Conservation (phyloP, 345 rosid genomes). For the Lumnitzera littorea region DNA sequence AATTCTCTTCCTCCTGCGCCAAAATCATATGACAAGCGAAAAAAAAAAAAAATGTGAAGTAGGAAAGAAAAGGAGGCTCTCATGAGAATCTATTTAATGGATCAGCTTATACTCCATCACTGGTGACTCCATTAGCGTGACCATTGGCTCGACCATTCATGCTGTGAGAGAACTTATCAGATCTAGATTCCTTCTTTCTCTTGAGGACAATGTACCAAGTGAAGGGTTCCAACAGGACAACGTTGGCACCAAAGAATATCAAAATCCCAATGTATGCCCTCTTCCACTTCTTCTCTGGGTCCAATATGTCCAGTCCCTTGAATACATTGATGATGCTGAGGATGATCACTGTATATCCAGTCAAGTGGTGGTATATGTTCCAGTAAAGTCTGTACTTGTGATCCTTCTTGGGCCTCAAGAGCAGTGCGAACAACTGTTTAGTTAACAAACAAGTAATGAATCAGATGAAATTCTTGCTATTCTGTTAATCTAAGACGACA, state of each 20-base stretch:
- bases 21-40: too few relatives aligned
- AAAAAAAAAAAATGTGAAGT: background rate
- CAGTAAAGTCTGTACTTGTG: constrained; percentile 23
- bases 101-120: background rate
- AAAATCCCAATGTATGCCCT: constrained; percentile 9
- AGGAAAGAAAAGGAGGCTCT: background rate
- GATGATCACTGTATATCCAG: constrained; percentile 19
- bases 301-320: constrained; percentile 19
- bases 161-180: constrained; percentile 4
- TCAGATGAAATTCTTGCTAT: background rate
- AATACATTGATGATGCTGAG: constrained; percentile 24
- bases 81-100: background rate
- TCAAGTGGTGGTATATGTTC: constrained; percentile 19
- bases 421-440: constrained; percentile 15
- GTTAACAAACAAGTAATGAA: background rate
- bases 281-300: constrained; percentile 16
- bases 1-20: too few relatives aligned
- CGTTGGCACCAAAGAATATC: constrained; percentile 3
- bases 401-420: constrained; percentile 23
- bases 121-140: background rate
- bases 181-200: background rate
- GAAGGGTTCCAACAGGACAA: constrained; percentile 4
- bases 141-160: constrained; percentile 4
- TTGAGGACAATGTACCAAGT: constrained; percentile 15
- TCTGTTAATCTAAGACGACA: too few relatives aligned